These are phyloP conservation scores for Xylaria flabelliformis DNA, from an alignment of 495 filamentous ascomycete genomes.

Conservation along the genomic window DNA sequence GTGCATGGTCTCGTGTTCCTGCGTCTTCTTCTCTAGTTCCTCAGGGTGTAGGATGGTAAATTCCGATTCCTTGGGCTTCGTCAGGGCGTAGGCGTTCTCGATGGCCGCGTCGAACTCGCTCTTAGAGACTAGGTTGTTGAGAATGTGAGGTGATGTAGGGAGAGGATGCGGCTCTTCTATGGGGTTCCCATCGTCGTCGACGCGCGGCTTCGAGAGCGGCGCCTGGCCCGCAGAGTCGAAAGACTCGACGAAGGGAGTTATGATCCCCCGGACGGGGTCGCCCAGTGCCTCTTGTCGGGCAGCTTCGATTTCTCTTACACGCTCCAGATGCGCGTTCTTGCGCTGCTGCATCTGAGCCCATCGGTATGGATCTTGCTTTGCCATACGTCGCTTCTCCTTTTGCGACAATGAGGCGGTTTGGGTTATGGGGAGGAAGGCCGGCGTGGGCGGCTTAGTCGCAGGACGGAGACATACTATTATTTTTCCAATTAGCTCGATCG, in stretches of 20 bases:
- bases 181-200: constrained; percentile 46
- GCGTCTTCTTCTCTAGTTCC: constrained; percentile 45
- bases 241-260: constrained; percentile 83
- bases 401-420: constrained; percentile 57
- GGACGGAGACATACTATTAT: constrained; percentile 57
- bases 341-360: constrained; percentile 77
- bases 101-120: constrained; percentile 69
- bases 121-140: constrained; percentile 77
- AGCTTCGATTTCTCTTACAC: constrained; percentile 68
- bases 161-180: constrained; percentile 42
- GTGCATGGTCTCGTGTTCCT: constrained; percentile 54
- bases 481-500: constrained; percentile 31
- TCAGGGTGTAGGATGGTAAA: constrained; percentile 51
- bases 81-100: constrained; percentile 66
- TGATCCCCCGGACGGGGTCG: constrained; percentile 76
- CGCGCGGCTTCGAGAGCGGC: constrained; percentile 38
- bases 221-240: constrained; percentile 67
- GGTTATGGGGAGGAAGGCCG: constrained; percentile 51
- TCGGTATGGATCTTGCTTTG: constrained; percentile 68
- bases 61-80: constrained; percentile 57
- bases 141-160: constrained; percentile 55
- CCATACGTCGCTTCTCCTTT: constrained; percentile 53
- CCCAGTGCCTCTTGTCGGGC: constrained; percentile 67
- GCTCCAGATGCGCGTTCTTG: constrained; percentile 77
- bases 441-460: constrained; percentile 40